Percentiles rank a stretch among this genome's conserved stretches.
Conservation (phyloP, 2,329 filamentous ascomycete genomes). For the Microsporum ferrugineum region DNA sequence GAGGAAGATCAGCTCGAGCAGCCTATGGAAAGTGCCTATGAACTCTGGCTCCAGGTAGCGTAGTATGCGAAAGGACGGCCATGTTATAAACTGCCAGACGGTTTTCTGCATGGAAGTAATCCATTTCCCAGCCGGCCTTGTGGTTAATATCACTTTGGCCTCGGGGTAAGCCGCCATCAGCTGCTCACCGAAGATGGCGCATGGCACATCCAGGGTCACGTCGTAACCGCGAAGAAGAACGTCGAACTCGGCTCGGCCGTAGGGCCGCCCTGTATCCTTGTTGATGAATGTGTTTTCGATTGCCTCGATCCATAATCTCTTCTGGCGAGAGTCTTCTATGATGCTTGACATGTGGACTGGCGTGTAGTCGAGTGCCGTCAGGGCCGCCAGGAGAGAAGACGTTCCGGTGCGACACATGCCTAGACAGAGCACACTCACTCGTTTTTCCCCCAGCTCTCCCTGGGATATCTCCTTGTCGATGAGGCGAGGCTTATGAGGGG, state of each 20-base stretch:
- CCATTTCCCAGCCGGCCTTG: constrained; percentile 55
- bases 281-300: constrained; percentile 22
- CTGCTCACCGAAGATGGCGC: constrained; percentile 48
- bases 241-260: constrained; percentile 20
- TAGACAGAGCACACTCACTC: not conserved
- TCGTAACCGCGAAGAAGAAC: constrained; percentile 6
- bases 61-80: constrained; percentile 2
- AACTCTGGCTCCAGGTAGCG: constrained; percentile 41
- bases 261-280: constrained; percentile 22
- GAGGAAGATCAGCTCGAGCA: constrained; percentile 56
- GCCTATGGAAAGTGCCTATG: constrained; percentile 58
- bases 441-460: not conserved
- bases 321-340: not conserved
- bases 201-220: constrained; percentile 6
- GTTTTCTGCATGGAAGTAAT: constrained; percentile 30
- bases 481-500: not conserved
- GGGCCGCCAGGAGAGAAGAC: not conserved
- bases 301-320: constrained; percentile 6
- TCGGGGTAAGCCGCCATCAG: constrained; percentile 62
- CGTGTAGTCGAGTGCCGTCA: not conserved
- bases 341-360: not conserved
- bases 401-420: not conserved
- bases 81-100: constrained; percentile 1
- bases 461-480: not conserved
- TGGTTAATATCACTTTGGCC: constrained; percentile 58